Percentiles rank a stretch among this genome's conserved stretches.
These are phyloP conservation scores for Bipolaris bicolor DNA, from an alignment of 2,329 filamentous ascomycete genomes.

Conservation along the genomic window DNA sequence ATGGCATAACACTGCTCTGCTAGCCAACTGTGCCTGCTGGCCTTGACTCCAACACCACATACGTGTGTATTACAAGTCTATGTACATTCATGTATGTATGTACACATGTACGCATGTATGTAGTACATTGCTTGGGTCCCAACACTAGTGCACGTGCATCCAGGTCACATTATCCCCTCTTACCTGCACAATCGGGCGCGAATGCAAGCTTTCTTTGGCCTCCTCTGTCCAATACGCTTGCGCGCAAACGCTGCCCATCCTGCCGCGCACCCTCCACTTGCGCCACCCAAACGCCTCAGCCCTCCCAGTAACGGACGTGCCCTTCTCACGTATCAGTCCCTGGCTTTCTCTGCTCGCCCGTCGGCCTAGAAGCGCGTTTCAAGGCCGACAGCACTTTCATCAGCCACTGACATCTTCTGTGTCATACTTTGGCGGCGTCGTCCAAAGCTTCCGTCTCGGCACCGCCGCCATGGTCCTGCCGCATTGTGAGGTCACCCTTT, in stretches of 20 bases:
- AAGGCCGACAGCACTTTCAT: constrained; percentile 23
- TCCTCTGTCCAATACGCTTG: not conserved
- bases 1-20: not conserved
- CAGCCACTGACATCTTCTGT: constrained; percentile 16
- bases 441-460: constrained; percentile 8
- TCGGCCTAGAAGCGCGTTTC: constrained; percentile 25
- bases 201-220: constrained; percentile 3
- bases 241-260: constrained; percentile 3
- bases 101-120: too few species aligned
- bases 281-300: constrained; percentile 1
- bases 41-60: too few species aligned
- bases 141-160: constrained; percentile 1
- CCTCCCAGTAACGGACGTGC: not conserved
- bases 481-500: constrained; percentile 20
- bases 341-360: constrained; percentile 4
- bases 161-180: not conserved
- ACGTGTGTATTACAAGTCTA: too few species aligned
- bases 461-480: constrained; percentile 22
- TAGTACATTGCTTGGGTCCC: not conserved
- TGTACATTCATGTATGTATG: too few species aligned
- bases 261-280: constrained; percentile 1
- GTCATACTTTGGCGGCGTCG: constrained; percentile 8
- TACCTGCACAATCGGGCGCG: constrained; percentile 6
- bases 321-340: constrained; percentile 1
- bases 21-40: not conserved